Percentiles rank a stretch among this genome's conserved stretches.
Evolutionary conservation across 352 stramenopile genomes (phyloP).

Genomic region (Pythium rishiriense): DNA sequence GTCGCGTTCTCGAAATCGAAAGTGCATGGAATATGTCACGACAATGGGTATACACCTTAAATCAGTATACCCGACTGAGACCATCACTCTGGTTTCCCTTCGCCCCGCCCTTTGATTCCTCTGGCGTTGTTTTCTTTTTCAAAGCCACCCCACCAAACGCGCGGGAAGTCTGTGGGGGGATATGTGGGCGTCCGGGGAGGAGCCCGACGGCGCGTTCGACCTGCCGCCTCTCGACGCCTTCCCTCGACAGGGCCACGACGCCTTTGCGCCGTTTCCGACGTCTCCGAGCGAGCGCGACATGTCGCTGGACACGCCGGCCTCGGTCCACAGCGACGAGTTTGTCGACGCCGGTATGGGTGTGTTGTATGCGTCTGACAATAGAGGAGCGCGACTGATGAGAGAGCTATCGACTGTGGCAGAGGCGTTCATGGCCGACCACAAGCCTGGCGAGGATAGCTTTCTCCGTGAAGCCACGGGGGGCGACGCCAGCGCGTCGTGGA

Average conservation of each 20-base stretch:
- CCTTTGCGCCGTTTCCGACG: constrained; percentile 1
- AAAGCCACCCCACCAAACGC: constrained; percentile 1
- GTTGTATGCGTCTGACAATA: not conserved
- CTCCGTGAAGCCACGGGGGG: constrained; percentile 21
- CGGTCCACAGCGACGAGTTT: constrained; percentile 59
- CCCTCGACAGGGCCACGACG: constrained; percentile 5
- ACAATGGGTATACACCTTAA: no score
- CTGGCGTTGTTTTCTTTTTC: constrained; percentile 6
- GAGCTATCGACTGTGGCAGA: constrained; percentile 5
- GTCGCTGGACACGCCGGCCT: constrained; percentile 15
- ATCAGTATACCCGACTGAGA: no score
- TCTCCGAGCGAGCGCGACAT: not conserved
- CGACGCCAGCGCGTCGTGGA: constrained; percentile 24
- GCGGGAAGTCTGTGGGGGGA: not conserved
- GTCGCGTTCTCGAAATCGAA: no score
- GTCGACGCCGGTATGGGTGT: constrained; percentile 59
- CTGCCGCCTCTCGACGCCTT: constrained; percentile 40
- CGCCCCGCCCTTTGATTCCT: not conserved
- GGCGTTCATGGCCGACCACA: constrained; percentile 25
- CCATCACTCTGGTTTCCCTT: constrained; percentile 26
- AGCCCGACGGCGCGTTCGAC: constrained; percentile 34
- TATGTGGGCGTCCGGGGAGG: constrained; percentile 2
- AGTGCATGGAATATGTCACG: no score
- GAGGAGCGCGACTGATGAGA: not conserved
- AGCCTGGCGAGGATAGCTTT: constrained; percentile 28